These are phyloP conservation scores for Trichoderma afroharzianum DNA, from an alignment of 2,329 filamentous ascomycete genomes.

Conservation along the genomic window DNA sequence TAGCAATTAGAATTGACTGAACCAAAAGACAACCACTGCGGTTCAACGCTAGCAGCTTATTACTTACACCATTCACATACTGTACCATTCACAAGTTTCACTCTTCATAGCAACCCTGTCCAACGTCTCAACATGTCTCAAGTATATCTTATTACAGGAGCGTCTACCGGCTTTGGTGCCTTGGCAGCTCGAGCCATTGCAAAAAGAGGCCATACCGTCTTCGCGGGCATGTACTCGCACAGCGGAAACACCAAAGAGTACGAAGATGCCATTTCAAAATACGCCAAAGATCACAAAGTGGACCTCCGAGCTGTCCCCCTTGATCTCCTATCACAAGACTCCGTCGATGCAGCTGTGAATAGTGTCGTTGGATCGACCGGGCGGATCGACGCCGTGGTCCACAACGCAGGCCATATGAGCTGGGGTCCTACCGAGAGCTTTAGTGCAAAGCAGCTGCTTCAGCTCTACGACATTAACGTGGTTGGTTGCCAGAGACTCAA, in stretches of 20 bases:
- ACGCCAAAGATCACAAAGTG: background rate
- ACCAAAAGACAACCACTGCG: background rate
- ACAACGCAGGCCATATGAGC: slow-evolving; percentile 8
- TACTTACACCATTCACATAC: background rate
- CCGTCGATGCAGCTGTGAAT: background rate
- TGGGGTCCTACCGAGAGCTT: slow-evolving; percentile 9
- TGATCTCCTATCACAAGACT: background rate
- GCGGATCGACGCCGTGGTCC: slow-evolving; percentile 6
- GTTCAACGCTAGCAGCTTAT: too few relatives aligned
- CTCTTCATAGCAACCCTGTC: background rate
- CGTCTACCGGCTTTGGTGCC: slow-evolving; percentile 5
- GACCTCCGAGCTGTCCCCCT: background rate
- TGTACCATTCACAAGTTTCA: background rate
- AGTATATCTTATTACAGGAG: slow-evolving; percentile 7
- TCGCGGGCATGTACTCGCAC: slow-evolving; percentile 7
- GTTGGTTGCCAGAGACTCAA: slow-evolving; percentile 6
- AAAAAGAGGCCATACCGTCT: slow-evolving; percentile 6
- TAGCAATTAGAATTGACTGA: background rate
- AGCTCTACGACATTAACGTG: background rate
- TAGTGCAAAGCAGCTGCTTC: slow-evolving; percentile 4
- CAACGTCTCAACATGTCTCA: background rate
- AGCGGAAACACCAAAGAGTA: background rate
- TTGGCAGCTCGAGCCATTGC: slow-evolving; percentile 9
- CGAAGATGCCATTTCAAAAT: background rate
- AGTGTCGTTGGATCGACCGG: background rate